phyloP scores from a whole-genome alignment of 495 filamentous ascomycete genomes.

The Astrocystis sublimbata region DNA sequence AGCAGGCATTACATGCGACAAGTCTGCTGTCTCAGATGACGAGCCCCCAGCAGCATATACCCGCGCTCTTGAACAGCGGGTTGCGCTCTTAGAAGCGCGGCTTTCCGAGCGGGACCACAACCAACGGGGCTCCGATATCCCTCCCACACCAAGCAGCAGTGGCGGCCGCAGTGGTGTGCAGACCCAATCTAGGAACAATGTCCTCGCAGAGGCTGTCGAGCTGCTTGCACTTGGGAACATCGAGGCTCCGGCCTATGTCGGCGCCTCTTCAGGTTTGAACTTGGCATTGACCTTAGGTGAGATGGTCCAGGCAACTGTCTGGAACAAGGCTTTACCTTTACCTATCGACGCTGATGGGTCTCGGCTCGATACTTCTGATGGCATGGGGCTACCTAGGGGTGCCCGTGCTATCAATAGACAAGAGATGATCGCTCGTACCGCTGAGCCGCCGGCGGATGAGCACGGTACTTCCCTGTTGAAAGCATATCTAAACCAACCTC shows the following conservation, averaged over 20 bases:
- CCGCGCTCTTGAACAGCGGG: constrained; percentile 49
- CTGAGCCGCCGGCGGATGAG: constrained; percentile 52
- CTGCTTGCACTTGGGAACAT: constrained; percentile 48
- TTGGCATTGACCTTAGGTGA: constrained; percentile 53
- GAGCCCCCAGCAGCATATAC: constrained; percentile 40
- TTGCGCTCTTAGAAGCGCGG: constrained; percentile 47
- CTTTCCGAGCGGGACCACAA: constrained; percentile 33
- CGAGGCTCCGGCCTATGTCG: constrained; percentile 55
- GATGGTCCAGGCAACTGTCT: constrained; percentile 56
- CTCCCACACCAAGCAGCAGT: constrained; percentile 8
- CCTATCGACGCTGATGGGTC: constrained; percentile 37
- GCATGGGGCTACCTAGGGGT: constrained; percentile 22
- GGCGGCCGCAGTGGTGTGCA: constrained; percentile 22
- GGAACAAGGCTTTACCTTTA: constrained; percentile 51
- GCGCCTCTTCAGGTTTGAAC: constrained; percentile 53
- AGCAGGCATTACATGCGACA: constrained; percentile 50
- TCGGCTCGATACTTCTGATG: constrained; percentile 32
- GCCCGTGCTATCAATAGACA: constrained; percentile 15
- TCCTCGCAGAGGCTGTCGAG: constrained; percentile 54
- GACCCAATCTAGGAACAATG: constrained; percentile 36
- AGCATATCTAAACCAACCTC: constrained; percentile 48
- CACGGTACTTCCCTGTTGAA: constrained; percentile 49
- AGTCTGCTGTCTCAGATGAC: constrained; percentile 49
- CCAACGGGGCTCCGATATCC: constrained; percentile 9
- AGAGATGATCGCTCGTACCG: constrained; percentile 44